Evolutionary conservation across 345 rosid species (phyloP).

Genomic region (Lepidium didymum): DNA sequence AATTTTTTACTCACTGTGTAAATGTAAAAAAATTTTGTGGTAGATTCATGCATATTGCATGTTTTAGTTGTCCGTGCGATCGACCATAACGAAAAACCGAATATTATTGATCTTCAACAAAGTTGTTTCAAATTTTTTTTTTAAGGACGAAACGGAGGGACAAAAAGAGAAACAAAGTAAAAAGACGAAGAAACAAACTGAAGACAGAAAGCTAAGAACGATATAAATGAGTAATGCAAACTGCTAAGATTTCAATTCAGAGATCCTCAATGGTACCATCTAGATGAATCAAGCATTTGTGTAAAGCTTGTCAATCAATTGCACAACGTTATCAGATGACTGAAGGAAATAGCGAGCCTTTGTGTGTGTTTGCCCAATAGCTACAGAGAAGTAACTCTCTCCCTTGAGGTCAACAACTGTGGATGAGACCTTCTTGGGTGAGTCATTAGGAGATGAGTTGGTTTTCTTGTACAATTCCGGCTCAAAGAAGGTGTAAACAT

Average conservation of each 20-base stretch:
- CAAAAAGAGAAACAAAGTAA: neutral
- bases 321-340: constrained; percentile 74
- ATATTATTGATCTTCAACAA: too few relatives aligned
- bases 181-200: neutral
- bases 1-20: too few relatives aligned
- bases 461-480: constrained; percentile 44
- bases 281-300: constrained; percentile 11
- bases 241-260: neutral
- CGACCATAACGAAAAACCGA: too few relatives aligned
- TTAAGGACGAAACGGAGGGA: neutral
- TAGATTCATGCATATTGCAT: too few relatives aligned
- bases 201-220: neutral
- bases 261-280: neutral
- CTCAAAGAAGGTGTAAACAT: constrained; percentile 88
- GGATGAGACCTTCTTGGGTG: constrained; percentile 65
- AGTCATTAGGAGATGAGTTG: constrained; percentile 28
- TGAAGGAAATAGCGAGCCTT: constrained; percentile 64
- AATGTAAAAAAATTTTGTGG: too few relatives aligned
- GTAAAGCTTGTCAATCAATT: constrained; percentile 55
- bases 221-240: neutral
- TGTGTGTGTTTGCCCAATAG: constrained; percentile 67
- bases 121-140: neutral
- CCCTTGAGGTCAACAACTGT: constrained; percentile 83
- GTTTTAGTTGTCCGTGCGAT: too few relatives aligned
- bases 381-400: constrained; percentile 85